Evolutionary conservation across 257 asterid genomes (phyloP).

Genomic region (Jacaranda copaia): DNA sequence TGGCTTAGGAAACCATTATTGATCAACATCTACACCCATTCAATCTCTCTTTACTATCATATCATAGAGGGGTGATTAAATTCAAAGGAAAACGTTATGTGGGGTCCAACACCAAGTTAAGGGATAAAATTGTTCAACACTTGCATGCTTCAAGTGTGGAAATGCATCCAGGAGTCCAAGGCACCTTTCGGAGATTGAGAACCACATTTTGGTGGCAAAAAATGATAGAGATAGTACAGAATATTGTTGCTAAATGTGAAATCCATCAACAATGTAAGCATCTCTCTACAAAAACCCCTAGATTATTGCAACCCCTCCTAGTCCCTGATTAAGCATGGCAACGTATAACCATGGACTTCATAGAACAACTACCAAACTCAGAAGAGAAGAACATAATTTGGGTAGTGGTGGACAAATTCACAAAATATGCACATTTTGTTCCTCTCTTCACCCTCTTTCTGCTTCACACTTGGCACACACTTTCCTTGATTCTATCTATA

Average conservation of each 20-base stretch:
- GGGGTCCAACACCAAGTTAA: background rate
- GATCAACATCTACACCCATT: no score
- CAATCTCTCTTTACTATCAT: accelerated
- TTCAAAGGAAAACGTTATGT: background rate
- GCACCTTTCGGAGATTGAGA: background rate
- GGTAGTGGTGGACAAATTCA: slow-evolving; percentile 29
- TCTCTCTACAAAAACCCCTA: background rate
- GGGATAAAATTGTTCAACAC: background rate
- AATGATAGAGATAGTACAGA: background rate
- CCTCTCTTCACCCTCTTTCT: background rate
- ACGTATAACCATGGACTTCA: background rate
- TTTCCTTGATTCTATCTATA: background rate
- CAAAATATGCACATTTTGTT: background rate
- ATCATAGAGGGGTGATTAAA: background rate
- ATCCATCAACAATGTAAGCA: background rate
- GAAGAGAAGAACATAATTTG: background rate
- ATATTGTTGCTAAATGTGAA: background rate
- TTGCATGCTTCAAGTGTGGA: background rate
- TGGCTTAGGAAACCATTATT: background rate
- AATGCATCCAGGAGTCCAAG: background rate
- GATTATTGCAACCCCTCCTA: background rate
- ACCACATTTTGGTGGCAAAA: background rate
- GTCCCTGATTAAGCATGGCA: background rate
- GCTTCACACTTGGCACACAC: background rate
- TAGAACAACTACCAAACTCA: background rate